Base-by-base conservation (phyloP, 345 rosid genomes). In the Syzygium oleosum region DNA sequence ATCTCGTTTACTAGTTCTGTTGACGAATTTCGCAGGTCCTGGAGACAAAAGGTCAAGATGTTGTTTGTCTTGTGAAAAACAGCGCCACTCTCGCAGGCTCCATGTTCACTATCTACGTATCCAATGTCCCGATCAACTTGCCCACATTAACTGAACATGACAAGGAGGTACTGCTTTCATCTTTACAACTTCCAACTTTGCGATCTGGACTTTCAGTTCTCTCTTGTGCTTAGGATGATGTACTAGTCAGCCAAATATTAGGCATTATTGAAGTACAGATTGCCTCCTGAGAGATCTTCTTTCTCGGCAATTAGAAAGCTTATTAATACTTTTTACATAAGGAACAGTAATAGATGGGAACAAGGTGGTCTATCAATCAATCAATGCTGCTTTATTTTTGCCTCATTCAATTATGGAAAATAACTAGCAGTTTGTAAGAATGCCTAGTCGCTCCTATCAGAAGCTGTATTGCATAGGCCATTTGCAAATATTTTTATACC, bases 111-210 rank as follows among this genome's bases (percentile, higher is more conserved):
- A 80, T 91, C 73, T 90, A 90, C 27, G 87, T 86, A 84, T 89
- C 91, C 21, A 86, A 89, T 87, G 86, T 88, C 52, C 90, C 46
- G 34, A 68, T 85, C 22, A 84, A 86, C 86, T 84, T 89, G 89
- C 90, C 91, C 51, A 89, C 91, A 21, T 85, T 91, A 85, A 89
- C 89, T 34, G 91, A 89, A 29, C 86, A 90, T 23, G 92, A 91
- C 85, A 91, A 91, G 56, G 55, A 88, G 92, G 92, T 91, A 85
- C 56, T 55, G 41, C 59, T 84, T 19, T 17, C 84, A 1, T 80
- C 17, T 19, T 17, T 80, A 22, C 52, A 17, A 80, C 49, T 80
- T 80, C 23, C 63, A 58, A 58, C n/a, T 58, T 23, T 58, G 63
- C 63, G 5, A 58, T 58, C 63, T 56, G n/a, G n/a, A 56, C 63